Percentiles rank a stretch among this genome's conserved stretches.
Evolutionary conservation across 495 filamentous ascomycete species (phyloP).

Genomic region (Apodospora peruviana): DNA sequence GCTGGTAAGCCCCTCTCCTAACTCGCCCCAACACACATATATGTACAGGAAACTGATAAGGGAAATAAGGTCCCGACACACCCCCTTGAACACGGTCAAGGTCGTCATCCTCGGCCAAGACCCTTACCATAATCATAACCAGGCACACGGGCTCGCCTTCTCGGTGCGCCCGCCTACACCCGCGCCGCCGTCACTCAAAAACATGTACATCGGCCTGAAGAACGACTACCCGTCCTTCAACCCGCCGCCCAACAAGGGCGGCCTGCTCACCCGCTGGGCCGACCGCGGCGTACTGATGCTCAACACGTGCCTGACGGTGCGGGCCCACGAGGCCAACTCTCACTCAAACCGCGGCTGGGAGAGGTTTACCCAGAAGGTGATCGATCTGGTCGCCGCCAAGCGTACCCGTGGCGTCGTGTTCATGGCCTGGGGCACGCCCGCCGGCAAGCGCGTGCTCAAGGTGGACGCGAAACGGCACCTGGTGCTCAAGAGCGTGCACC

Average conservation of each 20-base stretch:
- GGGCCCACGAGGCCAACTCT: constrained; percentile 76
- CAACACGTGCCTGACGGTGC: constrained; percentile 89
- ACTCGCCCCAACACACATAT: background rate
- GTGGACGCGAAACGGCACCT: constrained; percentile 67
- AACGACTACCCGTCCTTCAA: constrained; percentile 82
- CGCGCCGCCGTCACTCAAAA: constrained; percentile 80
- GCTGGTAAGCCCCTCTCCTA: constrained; percentile 54
- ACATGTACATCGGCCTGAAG: constrained; percentile 83
- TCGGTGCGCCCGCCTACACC: constrained; percentile 83
- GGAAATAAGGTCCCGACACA: constrained; percentile 71
- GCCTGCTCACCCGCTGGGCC: constrained; percentile 87
- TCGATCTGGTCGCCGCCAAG: constrained; percentile 74
- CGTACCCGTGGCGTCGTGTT: constrained; percentile 82
- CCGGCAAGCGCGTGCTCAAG: constrained; percentile 64
- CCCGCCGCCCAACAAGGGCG: constrained; percentile 66
- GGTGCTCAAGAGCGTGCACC: constrained; percentile 81
- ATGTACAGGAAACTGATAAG: background rate
- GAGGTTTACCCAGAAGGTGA: constrained; percentile 79
- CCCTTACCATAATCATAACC: constrained; percentile 92
- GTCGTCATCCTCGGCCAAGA: constrained; percentile 92
- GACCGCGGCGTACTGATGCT: constrained; percentile 85
- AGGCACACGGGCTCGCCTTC: constrained; percentile 94
- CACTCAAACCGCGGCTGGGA: constrained; percentile 89
- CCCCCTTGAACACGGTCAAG: constrained; percentile 80
- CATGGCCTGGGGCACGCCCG: constrained; percentile 84